Percentiles rank a stretch among this genome's conserved stretches.
These are phyloP conservation scores for Lactarius trivialis DNA, from an alignment of 768 basidiomycete genomes.

Conservation along the genomic window DNA sequence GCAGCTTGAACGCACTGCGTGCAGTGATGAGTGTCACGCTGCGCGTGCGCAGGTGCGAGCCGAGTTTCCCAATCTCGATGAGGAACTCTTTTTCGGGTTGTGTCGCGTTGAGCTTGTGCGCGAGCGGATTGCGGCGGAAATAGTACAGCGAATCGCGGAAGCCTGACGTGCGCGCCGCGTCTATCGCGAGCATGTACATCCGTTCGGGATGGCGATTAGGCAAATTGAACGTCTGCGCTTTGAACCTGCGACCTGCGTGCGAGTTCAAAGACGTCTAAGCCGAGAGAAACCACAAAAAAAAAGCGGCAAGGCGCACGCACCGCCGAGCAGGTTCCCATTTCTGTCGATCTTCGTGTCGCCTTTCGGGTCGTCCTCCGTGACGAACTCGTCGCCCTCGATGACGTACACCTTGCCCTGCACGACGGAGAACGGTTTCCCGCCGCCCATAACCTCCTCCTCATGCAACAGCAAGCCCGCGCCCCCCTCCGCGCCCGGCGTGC, in stretches of 20 bases:
- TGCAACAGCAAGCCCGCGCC: constrained; percentile 18
- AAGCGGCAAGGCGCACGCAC: constrained; percentile 41
- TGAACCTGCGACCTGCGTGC: constrained; percentile 71
- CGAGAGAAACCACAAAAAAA: too few species aligned
- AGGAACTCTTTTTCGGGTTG: constrained; percentile 90
- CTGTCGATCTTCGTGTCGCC: constrained; percentile 90
- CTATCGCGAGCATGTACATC: constrained; percentile 93
- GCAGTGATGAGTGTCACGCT: constrained; percentile 93
- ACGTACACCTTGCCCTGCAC: constrained; percentile 70
- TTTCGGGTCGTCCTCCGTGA: constrained; percentile 74
- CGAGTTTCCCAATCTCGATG: constrained; percentile 82
- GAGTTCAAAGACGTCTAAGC: neutral
- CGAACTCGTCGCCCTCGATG: constrained; percentile 86
- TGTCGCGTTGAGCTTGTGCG: constrained; percentile 85
- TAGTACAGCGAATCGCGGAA: constrained; percentile 98
- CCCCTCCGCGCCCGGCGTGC: constrained; percentile 34
- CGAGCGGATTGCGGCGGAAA: constrained; percentile 84
- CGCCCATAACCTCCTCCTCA: constrained; percentile 26
- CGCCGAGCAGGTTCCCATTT: constrained; percentile 77
- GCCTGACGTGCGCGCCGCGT: constrained; percentile 92
- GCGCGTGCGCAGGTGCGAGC: constrained; percentile 80
- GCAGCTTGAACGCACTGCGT: constrained; percentile 87
- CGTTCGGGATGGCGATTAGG: constrained; percentile 78
- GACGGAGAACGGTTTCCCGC: constrained; percentile 64
- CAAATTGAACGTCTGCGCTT: constrained; percentile 82